Percentiles rank a stretch among this genome's conserved stretches.
phyloP scores from a whole-genome alignment of 2,329 filamentous ascomycete species.

The Orbilia oligospora region DNA sequence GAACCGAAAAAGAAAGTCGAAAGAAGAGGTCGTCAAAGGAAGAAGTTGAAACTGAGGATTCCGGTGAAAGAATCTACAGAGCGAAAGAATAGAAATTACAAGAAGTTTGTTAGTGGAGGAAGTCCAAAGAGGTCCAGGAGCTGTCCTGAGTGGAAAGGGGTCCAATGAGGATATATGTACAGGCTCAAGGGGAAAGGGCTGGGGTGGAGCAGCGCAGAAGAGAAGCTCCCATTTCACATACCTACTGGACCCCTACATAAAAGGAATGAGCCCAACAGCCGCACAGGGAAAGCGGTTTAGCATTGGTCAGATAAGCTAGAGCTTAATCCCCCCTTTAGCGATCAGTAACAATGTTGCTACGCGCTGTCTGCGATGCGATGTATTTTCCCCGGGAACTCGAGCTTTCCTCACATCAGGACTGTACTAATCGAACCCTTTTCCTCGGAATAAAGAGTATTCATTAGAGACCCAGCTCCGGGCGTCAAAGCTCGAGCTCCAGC shows the following conservation, averaged over 20 bases:
- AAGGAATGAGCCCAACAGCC: constrained; percentile 60
- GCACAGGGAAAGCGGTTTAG: constrained; percentile 59
- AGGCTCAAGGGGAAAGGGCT: constrained; percentile 44
- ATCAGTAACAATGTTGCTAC: constrained; percentile 38
- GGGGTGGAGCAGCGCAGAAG: constrained; percentile 40
- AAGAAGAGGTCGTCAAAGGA: constrained; percentile 62
- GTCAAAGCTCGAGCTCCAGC: constrained; percentile 41
- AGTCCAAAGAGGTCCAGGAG: constrained; percentile 63
- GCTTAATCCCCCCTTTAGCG: constrained; percentile 59
- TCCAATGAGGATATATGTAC: constrained; percentile 59
- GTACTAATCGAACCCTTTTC: constrained; percentile 9
- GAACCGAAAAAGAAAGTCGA: constrained; percentile 63
- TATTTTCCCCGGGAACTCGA: constrained; percentile 2
- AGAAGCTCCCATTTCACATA: constrained; percentile 45
- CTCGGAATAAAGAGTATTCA: constrained; percentile 3
- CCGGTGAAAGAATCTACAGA: constrained; percentile 58
- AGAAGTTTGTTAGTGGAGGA: constrained; percentile 61
- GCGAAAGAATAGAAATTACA: constrained; percentile 59
- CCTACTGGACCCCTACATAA: constrained; percentile 53
- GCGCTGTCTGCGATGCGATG: constrained; percentile 21
- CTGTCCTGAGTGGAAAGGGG: constrained; percentile 62
- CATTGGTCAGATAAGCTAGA: constrained; percentile 60
- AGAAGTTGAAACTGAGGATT: constrained; percentile 52
- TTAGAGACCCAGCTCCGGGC: background rate
- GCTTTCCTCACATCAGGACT: constrained; percentile 15